A percentile compares a stretch with the other conserved stretches of the same genome.
Evolutionary conservation across 331 rosid species (phyloP).

Genomic region (Stylosanthes scabra): DNA sequence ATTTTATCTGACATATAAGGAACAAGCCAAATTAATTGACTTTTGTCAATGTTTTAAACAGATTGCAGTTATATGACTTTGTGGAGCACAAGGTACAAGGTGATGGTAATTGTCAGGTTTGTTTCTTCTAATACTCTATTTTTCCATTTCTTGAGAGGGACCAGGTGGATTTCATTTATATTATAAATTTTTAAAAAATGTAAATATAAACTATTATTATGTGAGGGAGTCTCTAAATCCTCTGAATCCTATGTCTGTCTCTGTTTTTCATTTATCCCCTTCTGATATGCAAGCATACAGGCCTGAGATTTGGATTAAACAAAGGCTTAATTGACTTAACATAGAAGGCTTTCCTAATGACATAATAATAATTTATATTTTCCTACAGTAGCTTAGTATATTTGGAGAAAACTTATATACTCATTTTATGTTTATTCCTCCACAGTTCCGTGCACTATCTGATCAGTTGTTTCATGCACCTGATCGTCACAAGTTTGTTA

Average conservation of each 20-base stretch:
- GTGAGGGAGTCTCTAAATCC: not conserved
- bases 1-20: slow-evolving; percentile 2
- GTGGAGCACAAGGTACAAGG: slow-evolving; percentile 74
- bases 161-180: slow-evolving; percentile 12
- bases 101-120: slow-evolving; percentile 92
- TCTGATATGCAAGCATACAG: not conserved
- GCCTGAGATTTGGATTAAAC: slow-evolving; percentile 3
- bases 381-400: not conserved
- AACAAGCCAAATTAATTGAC: slow-evolving; percentile 24
- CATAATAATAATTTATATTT: slow-evolving; percentile 20
- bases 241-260: not conserved
- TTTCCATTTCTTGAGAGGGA: not conserved
- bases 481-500: slow-evolving; percentile 64
- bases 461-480: slow-evolving; percentile 73
- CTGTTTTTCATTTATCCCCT: slow-evolving; percentile 8
- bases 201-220: slow-evolving; percentile 17
- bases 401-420: slow-evolving; percentile 22
- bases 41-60: slow-evolving; percentile 35
- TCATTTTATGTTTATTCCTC: slow-evolving; percentile 16
- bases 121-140: slow-evolving; percentile 26
- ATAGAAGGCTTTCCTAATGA: slow-evolving; percentile 18
- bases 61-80: slow-evolving; percentile 71
- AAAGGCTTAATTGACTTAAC: slow-evolving; percentile 2
- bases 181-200: slow-evolving; percentile 1
- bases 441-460: slow-evolving; percentile 83